Base-by-base conservation (phyloP, 768 basidiomycete species). In the Paxillus rubicundulus region DNA sequence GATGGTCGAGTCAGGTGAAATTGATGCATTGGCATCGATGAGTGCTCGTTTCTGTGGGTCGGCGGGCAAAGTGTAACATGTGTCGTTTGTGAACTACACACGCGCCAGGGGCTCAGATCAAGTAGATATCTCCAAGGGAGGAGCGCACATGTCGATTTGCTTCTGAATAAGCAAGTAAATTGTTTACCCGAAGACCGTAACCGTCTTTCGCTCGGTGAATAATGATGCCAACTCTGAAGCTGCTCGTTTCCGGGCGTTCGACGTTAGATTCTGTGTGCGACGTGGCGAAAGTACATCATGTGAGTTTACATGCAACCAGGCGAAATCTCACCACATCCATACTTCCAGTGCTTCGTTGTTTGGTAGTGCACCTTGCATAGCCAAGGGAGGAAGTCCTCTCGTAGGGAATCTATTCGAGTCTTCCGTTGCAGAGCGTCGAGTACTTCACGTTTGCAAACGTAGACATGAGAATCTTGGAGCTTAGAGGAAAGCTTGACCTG, bases 341-440 rank as follows among this genome's bases (percentile, higher is more conserved):
- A 89, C 69, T 83, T 86, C 43, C 68, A 70, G 57, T 75, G 74
- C 59, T 82, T 85, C 14, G 76, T 74, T 9, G 74, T 72, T 53
- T 85, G 85, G 66, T 92, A 92, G 55, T 90, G 89, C 6, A 89
- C 73, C 65, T 91, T 93, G 72, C 92, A 89, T 50, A 97, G 65
- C 91, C 93, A 97, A 0, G 95, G 95, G 10, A 98, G 66, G 61
- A 97, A 90, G 54, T 97, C 92, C 67, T 95, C 89, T 46, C 88
- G 79, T 47, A 98, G 77, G 14, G 93, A 96, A 46, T 91, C 86
- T 38, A 94, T 77, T 59, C 84, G 79, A 5, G 71, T 72, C 61
- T 89, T 90, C 54, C 82, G 78, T 10, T 81, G 77, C 24, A 94
- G 73, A 12, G 83, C 76, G 52, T 91, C 85, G 21, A 97, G 73